Percentiles rank a stretch among this genome's conserved stretches.
Conservation (phyloP, 306 rosid genomes). For the Cucurbita maxima region DNA sequence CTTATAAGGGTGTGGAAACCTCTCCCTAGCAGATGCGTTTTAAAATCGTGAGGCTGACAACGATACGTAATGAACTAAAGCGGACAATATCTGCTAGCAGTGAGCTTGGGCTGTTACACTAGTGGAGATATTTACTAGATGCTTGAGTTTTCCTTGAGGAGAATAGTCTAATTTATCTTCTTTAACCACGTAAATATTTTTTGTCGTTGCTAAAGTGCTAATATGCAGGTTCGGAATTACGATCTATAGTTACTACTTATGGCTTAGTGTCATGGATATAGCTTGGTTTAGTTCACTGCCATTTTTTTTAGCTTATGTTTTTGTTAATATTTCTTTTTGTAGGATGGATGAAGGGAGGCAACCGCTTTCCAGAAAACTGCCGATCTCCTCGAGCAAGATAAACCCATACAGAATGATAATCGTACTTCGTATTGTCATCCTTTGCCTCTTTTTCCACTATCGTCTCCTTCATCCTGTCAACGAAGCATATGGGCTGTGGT, state of each 20-base stretch:
- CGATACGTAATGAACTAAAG: too few species aligned
- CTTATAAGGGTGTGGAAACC: too few species aligned
- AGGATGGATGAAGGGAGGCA: slow-evolving; percentile 98
- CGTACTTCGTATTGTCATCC: slow-evolving; percentile 52
- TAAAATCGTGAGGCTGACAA: too few species aligned
- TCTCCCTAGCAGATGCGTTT: too few species aligned
- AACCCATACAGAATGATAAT: slow-evolving; percentile 75
- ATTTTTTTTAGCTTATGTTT: not conserved
- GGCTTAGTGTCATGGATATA: not conserved
- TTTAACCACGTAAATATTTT: not conserved
- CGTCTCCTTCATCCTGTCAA: slow-evolving; percentile 80
- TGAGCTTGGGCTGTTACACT: not conserved
- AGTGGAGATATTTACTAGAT: not conserved
- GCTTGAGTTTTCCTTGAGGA: not conserved
- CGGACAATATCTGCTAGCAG: too few species aligned
- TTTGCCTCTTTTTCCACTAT: slow-evolving; percentile 73
- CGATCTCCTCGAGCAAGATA: slow-evolving; percentile 78
- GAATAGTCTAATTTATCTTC: not conserved
- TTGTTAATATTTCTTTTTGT: slow-evolving; percentile 5
- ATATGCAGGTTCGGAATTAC: not conserved
- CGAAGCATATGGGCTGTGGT: slow-evolving; percentile 69
- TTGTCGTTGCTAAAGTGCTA: not conserved
- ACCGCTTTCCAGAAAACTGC: slow-evolving; percentile 73
- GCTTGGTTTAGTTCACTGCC: not conserved
- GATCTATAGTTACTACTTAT: not conserved